These are phyloP conservation scores for Aphanomyces invadans DNA, from an alignment of 352 stramenopile genomes.

Conservation along the genomic window DNA sequence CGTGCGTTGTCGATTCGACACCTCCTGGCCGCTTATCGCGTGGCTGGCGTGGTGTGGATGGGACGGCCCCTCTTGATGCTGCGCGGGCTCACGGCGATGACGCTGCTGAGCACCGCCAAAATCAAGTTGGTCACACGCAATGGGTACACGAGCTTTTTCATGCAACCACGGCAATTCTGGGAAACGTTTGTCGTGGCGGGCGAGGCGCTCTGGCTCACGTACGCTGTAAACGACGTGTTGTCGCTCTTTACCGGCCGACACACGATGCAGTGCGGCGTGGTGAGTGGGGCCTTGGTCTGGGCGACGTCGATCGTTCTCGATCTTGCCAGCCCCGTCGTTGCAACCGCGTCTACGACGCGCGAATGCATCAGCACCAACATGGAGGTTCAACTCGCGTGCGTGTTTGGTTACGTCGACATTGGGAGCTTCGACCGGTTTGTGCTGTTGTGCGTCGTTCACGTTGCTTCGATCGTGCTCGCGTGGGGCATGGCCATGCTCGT, in stretches of 20 bases:
- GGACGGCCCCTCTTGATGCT: slow-evolving; percentile 7
- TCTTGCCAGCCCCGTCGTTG: too few relatives aligned
- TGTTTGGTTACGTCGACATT: too few relatives aligned
- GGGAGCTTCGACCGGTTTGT: too few relatives aligned
- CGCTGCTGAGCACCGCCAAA: background rate
- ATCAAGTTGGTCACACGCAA: background rate
- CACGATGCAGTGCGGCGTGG: background rate
- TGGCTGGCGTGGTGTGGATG: slow-evolving; percentile 9
- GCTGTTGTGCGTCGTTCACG: too few relatives aligned
- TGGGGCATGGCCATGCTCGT: too few relatives aligned
- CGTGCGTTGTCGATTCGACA: background rate
- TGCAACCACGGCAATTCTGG: background rate
- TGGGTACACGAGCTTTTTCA: background rate
- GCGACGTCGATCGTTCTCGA: background rate
- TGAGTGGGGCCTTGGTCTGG: background rate
- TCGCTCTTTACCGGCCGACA: background rate
- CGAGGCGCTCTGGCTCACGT: slow-evolving; percentile 8
- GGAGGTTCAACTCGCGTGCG: too few relatives aligned
- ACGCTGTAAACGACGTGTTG: slow-evolving; percentile 10
- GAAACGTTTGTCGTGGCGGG: background rate
- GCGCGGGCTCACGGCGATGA: slow-evolving; percentile 3
- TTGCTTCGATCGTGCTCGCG: too few relatives aligned
- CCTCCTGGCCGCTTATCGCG: too few relatives aligned
- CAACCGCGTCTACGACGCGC: too few relatives aligned
- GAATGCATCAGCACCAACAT: too few relatives aligned